phyloP scores from a whole-genome alignment of 2,329 filamentous ascomycete genomes.

The Microsporum canis region DNA sequence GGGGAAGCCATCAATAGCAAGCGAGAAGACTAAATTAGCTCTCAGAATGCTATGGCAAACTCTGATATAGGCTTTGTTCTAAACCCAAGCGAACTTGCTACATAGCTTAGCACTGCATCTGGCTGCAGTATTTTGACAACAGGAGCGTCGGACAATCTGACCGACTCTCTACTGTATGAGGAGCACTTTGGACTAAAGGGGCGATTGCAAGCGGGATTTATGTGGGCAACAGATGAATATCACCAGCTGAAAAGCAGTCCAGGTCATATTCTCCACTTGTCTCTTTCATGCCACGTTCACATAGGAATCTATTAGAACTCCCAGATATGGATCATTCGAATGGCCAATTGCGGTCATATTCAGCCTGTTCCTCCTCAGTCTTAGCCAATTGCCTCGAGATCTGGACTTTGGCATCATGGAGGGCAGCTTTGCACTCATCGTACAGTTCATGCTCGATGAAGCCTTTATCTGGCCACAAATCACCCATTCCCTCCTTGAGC shows the following conservation, averaged over 20 bases:
- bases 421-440: constrained; percentile 9
- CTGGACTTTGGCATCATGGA: constrained; percentile 5
- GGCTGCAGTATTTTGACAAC: background rate
- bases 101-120: background rate
- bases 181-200: background rate
- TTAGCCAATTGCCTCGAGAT: constrained; percentile 5
- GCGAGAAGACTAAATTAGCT: no score
- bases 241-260: background rate
- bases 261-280: background rate
- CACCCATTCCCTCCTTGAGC: constrained; percentile 4
- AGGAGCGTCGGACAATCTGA: background rate
- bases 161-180: background rate
- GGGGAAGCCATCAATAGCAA: no score
- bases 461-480: constrained; percentile 11
- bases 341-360: constrained; percentile 8
- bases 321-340: background rate
- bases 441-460: constrained; percentile 8
- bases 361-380: constrained; percentile 1
- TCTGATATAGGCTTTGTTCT: no score
- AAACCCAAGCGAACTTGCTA: background rate
- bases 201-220: background rate
- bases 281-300: no score
- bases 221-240: background rate
- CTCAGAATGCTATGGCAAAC: background rate
- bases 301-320: no score